A percentile compares a stretch with the other conserved stretches of the same genome.
Conservation (phyloP, 345 rosid genomes). For the Lumnitzera littorea region DNA sequence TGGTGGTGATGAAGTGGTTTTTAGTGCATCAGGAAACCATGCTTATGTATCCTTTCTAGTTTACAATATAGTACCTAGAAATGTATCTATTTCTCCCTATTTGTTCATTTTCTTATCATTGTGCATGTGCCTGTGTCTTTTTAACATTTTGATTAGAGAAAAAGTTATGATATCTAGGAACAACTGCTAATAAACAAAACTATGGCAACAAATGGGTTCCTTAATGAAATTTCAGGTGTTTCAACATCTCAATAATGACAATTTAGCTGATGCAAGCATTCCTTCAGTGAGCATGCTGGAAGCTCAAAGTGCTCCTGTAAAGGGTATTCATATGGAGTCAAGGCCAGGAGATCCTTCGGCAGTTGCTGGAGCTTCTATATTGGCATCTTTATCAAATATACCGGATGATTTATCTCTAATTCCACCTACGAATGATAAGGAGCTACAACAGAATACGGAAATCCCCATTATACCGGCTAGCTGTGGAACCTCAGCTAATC, state of each 20-base stretch:
- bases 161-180: no score
- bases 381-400: conserved; percentile 72
- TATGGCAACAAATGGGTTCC: conserved; percentile 17
- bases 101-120: conserved; percentile 6
- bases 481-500: conserved; percentile 32
- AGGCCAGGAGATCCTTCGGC: conserved; percentile 82
- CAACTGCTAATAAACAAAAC: no score
- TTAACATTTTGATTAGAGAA: no score
- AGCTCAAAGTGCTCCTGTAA: conserved; percentile 54
- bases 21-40: conserved; percentile 60
- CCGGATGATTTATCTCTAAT: conserved; percentile 49
- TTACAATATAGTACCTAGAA: neutral
- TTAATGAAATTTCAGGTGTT: conserved; percentile 64
- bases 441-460: conserved; percentile 52
- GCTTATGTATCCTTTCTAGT: conserved; percentile 86
- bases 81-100: neutral
- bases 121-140: no score
- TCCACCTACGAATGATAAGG: conserved; percentile 47
- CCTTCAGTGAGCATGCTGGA: conserved; percentile 67
- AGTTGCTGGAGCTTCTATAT: conserved; percentile 83
- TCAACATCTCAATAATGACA: conserved; percentile 67
- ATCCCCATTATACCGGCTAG: conserved; percentile 44
- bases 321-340: conserved; percentile 71
- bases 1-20: conserved; percentile 94
- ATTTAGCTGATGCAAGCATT: conserved; percentile 47